phyloP scores from a whole-genome alignment of 345 rosid species.

The Eucalyptus tenuipes region DNA sequence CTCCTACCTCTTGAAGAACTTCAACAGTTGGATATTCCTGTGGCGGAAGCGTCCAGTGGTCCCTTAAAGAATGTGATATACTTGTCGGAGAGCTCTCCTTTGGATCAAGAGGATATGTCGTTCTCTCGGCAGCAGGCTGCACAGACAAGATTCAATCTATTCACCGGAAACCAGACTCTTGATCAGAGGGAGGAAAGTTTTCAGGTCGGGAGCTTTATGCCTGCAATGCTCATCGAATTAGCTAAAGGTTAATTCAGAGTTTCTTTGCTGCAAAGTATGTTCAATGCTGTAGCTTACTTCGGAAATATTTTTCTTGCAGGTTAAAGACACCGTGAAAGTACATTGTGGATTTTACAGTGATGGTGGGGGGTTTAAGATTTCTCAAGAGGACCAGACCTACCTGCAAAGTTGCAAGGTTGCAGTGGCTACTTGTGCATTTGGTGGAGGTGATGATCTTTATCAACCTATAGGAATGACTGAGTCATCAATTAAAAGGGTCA shows the following conservation, averaged over 20 bases:
- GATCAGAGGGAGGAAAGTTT: slow-evolving; percentile 75
- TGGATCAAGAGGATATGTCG: slow-evolving; percentile 1
- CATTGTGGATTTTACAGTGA: slow-evolving; percentile 88
- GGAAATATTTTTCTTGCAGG: slow-evolving; percentile 25
- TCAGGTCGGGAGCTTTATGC: slow-evolving; percentile 26
- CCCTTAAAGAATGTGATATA: slow-evolving; percentile 51
- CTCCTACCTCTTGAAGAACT: slow-evolving; percentile 65
- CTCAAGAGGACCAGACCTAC: slow-evolving; percentile 55
- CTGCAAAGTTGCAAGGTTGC: slow-evolving; percentile 51
- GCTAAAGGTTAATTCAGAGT: not conserved
- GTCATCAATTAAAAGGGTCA: slow-evolving; percentile 60
- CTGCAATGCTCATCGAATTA: not conserved
- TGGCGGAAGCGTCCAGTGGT: slow-evolving; percentile 16
- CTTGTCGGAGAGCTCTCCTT: slow-evolving; percentile 22
- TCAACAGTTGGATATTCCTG: slow-evolving; percentile 46
- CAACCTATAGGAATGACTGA: slow-evolving; percentile 85
- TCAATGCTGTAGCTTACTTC: not conserved
- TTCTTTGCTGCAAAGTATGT: not conserved
- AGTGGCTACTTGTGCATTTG: slow-evolving; percentile 92
- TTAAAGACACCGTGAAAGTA: slow-evolving; percentile 40
- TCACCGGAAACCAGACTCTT: slow-evolving; percentile 72
- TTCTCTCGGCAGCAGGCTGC: slow-evolving; percentile 13
- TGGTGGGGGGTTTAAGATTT: slow-evolving; percentile 63
- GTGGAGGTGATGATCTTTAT: slow-evolving; percentile 96
- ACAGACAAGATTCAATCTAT: slow-evolving; percentile 58